Evolutionary conservation across 805 yeast genomes (phyloP).

Genomic region (Danielia oregonensis): DNA sequence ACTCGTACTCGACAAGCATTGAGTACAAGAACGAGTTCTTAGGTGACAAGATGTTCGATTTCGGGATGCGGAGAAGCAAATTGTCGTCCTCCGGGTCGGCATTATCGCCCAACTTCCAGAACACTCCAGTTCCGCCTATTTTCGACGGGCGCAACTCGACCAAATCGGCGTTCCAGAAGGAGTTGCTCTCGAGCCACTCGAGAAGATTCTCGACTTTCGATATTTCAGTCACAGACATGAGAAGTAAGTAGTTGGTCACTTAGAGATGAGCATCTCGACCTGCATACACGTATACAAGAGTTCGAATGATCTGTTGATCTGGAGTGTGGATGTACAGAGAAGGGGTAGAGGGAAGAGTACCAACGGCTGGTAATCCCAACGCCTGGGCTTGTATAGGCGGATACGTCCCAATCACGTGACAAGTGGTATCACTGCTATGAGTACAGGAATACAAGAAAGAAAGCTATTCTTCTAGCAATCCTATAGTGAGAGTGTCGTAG

Average conservation of each 20-base stretch:
- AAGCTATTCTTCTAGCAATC: too few relatives aligned
- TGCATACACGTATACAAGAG: too few relatives aligned
- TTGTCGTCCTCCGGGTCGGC: constrained; percentile 23
- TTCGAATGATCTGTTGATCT: too few relatives aligned
- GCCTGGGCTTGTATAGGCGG: too few relatives aligned
- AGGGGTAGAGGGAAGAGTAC: too few relatives aligned
- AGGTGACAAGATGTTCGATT: constrained; percentile 52
- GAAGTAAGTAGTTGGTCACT: neutral
- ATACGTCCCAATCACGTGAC: too few relatives aligned
- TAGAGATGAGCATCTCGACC: constrained; percentile 14
- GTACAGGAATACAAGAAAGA: too few relatives aligned
- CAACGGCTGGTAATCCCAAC: too few relatives aligned
- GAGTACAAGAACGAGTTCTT: constrained; percentile 64
- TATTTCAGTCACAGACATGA: constrained; percentile 18
- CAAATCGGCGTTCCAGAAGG: constrained; percentile 52
- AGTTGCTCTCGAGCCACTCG: constrained; percentile 55
- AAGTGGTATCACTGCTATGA: too few relatives aligned
- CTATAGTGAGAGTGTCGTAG: too few relatives aligned
- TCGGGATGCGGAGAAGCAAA: constrained; percentile 57
- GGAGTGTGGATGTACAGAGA: too few relatives aligned
- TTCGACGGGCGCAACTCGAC: constrained; percentile 41
- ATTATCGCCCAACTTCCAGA: constrained; percentile 36
- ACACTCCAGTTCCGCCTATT: constrained; percentile 73
- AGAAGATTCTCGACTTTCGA: constrained; percentile 25
- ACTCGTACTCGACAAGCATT: constrained; percentile 51